Percentiles rank a stretch among this genome's conserved stretches.
These are phyloP conservation scores for Venturia aucupariae DNA, from an alignment of 2,329 filamentous ascomycete genomes.

Conservation along the genomic window DNA sequence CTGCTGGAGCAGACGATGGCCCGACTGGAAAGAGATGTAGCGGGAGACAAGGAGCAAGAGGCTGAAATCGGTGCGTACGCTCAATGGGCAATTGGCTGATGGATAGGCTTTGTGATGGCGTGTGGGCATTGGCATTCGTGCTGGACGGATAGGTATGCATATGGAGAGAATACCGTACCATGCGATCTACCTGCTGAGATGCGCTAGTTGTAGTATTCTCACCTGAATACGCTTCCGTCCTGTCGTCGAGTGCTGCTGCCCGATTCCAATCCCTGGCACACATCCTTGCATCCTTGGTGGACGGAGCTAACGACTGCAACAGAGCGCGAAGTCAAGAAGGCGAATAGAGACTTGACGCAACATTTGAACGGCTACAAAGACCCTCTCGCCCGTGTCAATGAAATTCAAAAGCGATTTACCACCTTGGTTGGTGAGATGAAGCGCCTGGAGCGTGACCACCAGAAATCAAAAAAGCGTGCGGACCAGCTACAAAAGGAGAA, in stretches of 20 bases:
- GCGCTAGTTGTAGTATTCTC: neutral
- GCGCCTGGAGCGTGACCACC: conserved; percentile 82
- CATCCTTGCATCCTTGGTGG: neutral
- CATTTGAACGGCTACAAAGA: conserved; percentile 9
- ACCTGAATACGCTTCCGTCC: neutral
- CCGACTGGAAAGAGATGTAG: conserved; percentile 86
- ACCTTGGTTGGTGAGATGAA: conserved; percentile 94
- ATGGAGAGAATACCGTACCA: neutral
- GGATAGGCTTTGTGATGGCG: conserved; percentile 14
- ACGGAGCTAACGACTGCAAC: neutral
- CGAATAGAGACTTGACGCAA: conserved; percentile 60
- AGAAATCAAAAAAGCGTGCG: conserved; percentile 90
- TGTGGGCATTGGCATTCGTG: conserved; percentile 17
- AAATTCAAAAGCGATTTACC: conserved; percentile 81
- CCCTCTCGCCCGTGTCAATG: conserved; percentile 47
- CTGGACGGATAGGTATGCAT: neutral
- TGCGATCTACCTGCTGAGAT: neutral
- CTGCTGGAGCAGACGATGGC: conserved; percentile 88
- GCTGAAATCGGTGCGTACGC: conserved; percentile 74
- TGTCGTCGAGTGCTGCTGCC: neutral
- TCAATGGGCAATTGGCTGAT: conserved; percentile 6
- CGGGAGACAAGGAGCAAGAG: conserved; percentile 90
- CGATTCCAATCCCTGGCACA: neutral
- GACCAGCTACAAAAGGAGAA: conserved; percentile 96
- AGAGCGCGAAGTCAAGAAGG: conserved; percentile 77